Evolutionary conservation across 108 stramenopile genomes (phyloP), one percentile per base, ranked within the genome.

Genomic region (Aurantiochytrium sp.): DNA sequence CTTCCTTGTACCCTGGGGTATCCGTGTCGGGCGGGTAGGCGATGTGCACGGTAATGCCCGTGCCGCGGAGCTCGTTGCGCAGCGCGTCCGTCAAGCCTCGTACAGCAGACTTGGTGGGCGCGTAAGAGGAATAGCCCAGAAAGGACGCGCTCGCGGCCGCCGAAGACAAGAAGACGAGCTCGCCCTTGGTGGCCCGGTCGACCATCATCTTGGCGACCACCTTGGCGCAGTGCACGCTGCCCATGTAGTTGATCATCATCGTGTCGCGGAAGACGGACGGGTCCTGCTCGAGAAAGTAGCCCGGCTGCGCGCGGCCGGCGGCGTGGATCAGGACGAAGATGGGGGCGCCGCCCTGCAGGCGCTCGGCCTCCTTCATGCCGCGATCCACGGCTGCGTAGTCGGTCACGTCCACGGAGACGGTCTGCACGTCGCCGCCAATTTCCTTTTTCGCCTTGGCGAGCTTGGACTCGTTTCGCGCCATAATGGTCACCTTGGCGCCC

Each of bases 21-120:
- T 96, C 96, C 0, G 97, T 99, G 91, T 99, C 97, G 27, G 96
- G 96, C 31, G 98, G 98, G 93, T 94, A 99, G 6, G 95, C 95
- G 52, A 98, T 69, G 41, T 94, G 91, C n/a, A 99, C 89, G 22
- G 52, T 65, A 39, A 91, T 90, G 24, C 88, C 90, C 41, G 52
- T 90, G 3, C 87, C 68, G 15, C 21, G 27, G 85, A 96, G 90
- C 90, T 97, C 97, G 89, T 93, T 92, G 34, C 93, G 91, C 54
- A 97, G 87, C 48, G 89, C 87, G 50, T 97, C 95, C 55, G 96
- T 94, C 89, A 96, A 94, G 50, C 95, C 96, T 22, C 94, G 88
- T 53, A 97, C 34, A 22, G 97, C 97, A 89, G 92, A 95, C 86
- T 97, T 97, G 59, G 95, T 93, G 4, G 97, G 94, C 31, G 92